phyloP scores from a whole-genome alignment of 2,329 filamentous ascomycete genomes.

The Trichophyton simii region DNA sequence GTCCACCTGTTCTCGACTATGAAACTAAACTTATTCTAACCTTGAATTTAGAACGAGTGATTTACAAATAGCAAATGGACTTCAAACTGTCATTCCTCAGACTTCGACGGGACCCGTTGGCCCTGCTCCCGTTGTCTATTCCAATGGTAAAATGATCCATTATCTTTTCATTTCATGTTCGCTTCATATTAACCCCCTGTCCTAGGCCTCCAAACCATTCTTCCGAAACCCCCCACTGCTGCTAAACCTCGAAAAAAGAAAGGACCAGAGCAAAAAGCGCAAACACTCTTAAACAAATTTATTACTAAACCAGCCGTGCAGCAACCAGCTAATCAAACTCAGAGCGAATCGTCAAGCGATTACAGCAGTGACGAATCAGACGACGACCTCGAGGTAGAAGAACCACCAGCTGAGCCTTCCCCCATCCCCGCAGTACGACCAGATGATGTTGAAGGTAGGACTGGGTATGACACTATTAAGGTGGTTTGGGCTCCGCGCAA shows the following conservation, averaged over 20 bases:
- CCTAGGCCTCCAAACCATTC: neutral
- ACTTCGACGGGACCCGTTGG: neutral
- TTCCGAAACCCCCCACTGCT: slow-evolving; percentile 12
- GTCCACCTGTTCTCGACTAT: neutral
- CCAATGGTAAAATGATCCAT: neutral
- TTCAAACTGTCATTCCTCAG: neutral
- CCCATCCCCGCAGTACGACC: slow-evolving; percentile 44
- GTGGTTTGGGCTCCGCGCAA: slow-evolving; percentile 49
- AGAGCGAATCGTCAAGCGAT: slow-evolving; percentile 26
- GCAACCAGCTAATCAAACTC: slow-evolving; percentile 18
- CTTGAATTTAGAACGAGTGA: neutral
- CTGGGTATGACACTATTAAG: slow-evolving; percentile 48
- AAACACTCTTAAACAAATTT: slow-evolving; percentile 15
- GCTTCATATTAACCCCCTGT: neutral
- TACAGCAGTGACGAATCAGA: slow-evolving; percentile 41
- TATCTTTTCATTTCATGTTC: neutral
- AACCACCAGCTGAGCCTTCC: slow-evolving; percentile 40
- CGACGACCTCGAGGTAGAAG: slow-evolving; percentile 40
- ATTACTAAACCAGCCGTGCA: slow-evolving; percentile 16
- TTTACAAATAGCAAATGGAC: slow-evolving; percentile 2
- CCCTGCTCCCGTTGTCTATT: neutral
- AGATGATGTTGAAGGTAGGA: slow-evolving; percentile 40
- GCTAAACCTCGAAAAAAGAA: slow-evolving; percentile 9
- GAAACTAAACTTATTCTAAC: neutral
- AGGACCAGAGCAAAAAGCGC: slow-evolving; percentile 3